Conservation (phyloP, 2,329 filamentous ascomycete genomes). For the Arthrobotrys musiformis region DNA sequence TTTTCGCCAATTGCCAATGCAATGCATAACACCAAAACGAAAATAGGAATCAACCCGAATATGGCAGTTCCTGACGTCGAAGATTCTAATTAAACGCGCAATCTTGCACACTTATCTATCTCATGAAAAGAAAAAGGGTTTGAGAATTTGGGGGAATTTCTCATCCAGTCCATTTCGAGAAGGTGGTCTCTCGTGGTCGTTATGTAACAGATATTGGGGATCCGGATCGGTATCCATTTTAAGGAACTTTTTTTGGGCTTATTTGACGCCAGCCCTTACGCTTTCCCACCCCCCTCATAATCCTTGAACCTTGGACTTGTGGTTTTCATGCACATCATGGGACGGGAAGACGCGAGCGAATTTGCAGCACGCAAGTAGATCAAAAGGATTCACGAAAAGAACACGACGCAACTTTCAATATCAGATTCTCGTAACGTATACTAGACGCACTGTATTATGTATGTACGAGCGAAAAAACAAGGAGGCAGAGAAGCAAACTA, state of each 20-base stretch:
- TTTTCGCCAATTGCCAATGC: neutral
- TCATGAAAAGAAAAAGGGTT: no score
- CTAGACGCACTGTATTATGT: neutral
- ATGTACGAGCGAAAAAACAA: neutral
- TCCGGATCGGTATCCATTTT: constrained; percentile 9
- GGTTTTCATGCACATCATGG: constrained; percentile 55
- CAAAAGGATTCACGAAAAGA: neutral
- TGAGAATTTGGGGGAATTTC: neutral
- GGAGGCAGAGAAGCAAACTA: neutral
- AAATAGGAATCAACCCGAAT: neutral
- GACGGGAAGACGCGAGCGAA: constrained; percentile 56
- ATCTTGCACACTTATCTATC: constrained; percentile 5
- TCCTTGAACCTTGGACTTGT: constrained; percentile 52
- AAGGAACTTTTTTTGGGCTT: constrained; percentile 1
- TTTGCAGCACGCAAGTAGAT: constrained; percentile 31
- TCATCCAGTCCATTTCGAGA: constrained; percentile 34
- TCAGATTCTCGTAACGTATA: neutral
- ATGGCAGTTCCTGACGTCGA: constrained; percentile 22
- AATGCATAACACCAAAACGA: neutral
- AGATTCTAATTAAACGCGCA: constrained; percentile 15
- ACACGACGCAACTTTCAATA: constrained; percentile 12
- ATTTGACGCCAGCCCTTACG: constrained; percentile 4
- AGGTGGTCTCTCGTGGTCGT: constrained; percentile 39
- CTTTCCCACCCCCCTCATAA: constrained; percentile 3
- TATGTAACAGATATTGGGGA: constrained; percentile 44